Evolutionary conservation across 2,329 filamentous ascomycete species (phyloP).

Genomic region (Arthrobotrys sinensis): DNA sequence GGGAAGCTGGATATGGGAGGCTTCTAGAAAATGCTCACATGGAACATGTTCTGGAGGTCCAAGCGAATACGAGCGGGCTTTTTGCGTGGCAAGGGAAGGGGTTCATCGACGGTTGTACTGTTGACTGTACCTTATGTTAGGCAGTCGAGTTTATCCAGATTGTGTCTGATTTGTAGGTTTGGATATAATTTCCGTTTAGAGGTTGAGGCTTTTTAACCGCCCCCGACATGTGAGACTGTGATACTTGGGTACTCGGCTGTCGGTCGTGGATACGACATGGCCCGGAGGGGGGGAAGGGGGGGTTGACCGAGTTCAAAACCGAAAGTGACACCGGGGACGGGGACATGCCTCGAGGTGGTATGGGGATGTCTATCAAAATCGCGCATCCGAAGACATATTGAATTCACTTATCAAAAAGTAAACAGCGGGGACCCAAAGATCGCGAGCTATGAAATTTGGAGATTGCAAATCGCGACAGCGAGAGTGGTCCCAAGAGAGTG

Average conservation of each 20-base stretch:
- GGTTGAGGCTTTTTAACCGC: slow-evolving; percentile 43
- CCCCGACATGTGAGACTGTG: slow-evolving; percentile 25
- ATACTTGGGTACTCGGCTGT: slow-evolving; percentile 5
- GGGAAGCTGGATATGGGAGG: slow-evolving; percentile 41
- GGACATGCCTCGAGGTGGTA: slow-evolving; percentile 14
- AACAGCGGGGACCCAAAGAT: slow-evolving; percentile 21
- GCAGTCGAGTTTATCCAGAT: slow-evolving; percentile 53
- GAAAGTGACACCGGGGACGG: slow-evolving; percentile 20
- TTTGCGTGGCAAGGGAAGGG: slow-evolving; percentile 20
- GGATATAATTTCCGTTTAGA: slow-evolving; percentile 47
- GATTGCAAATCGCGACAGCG: slow-evolving; percentile 52
- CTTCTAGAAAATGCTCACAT: slow-evolving; percentile 57
- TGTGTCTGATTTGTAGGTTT: slow-evolving; percentile 25
- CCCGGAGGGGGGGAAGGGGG: not conserved
- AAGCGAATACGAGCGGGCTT: slow-evolving; percentile 54
- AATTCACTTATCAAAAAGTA: slow-evolving; percentile 5
- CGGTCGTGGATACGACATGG: not conserved
- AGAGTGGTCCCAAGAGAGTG: slow-evolving; percentile 50
- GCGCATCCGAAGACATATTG: slow-evolving; percentile 36
- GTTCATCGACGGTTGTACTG: slow-evolving; percentile 12
- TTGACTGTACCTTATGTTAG: slow-evolving; percentile 4
- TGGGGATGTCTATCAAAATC: slow-evolving; percentile 58
- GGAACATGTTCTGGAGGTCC: slow-evolving; percentile 12
- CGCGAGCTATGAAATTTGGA: slow-evolving; percentile 36
- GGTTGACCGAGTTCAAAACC: slow-evolving; percentile 17